Evolutionary conservation across 2,329 filamentous ascomycete genomes (phyloP), one percentile per base, ranked within the genome.

Genomic region (Aquanectria penicillioides): DNA sequence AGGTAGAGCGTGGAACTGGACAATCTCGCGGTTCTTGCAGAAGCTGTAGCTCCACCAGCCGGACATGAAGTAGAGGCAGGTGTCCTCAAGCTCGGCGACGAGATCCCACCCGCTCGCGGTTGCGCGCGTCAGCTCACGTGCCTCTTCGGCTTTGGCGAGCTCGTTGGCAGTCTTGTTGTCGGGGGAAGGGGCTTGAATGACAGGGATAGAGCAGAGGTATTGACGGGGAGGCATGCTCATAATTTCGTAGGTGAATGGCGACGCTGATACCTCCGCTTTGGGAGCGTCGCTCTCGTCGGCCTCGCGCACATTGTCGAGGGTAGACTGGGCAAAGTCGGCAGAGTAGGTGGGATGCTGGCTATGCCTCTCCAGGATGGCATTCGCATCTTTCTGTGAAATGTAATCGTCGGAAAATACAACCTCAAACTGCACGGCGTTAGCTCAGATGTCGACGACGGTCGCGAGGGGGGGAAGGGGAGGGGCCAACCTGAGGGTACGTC

Each of bases 11-110:
- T 97, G 94, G 76, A 96, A 97, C 76, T 97, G 94, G 70, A 92
- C 90, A 61, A 97, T 89, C 63, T 94, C 88, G 61, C 89, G 85
- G 72, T 92, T 92, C 78, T 97, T 95, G 81, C 94, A 97, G 75
- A 97, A 97, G 68, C 89, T 91, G 77, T 97, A 97, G 71, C 91
- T 95, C 94, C 94, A 97, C 94, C 94, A 97, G 0, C 94, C 94
- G 1, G 88, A 91, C 64, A 93, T 80, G 64, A 83, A 86, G 79
- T 94, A 97, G 63, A 97, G 85, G 75, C 94, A 97, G 4, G 89
- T 90, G 50, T 94, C 86, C 55, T 95, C 86, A 76, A 97, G 89
- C 22, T 89, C 87, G 63, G 86, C 85, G 47, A 97, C 80, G 18
- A 97, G 82, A 70, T 95, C 90, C 84, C 92, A 91, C 6, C 94